Evolutionary conservation across 441 rosid genomes (phyloP), one percentile per base, ranked within the genome.

Genomic region (Croton setiger): DNA sequence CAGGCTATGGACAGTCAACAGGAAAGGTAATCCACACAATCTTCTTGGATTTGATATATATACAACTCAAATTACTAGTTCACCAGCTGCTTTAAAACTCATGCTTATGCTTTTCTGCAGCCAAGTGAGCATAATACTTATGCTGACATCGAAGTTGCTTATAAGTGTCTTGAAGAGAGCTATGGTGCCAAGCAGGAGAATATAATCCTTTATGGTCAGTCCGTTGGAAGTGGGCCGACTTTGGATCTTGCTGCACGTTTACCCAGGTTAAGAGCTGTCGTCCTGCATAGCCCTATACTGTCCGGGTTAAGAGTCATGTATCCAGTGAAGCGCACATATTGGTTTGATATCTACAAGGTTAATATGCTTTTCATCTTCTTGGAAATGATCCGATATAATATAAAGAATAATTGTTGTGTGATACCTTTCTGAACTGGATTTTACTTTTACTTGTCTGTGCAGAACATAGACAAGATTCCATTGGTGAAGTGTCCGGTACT

Each of bases 301-400:
- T 95, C 99, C 0, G 99, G 99, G 35, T 80, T 95, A 61, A 83
- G 99, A 76, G 99, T 95, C 70, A 92, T 95, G 99, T 95, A 90
- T 82, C 93, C 98, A 61, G 97, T 95, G 23, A 92, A 88, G 85
- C 90, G 92, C 56, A 82, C 99, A 15, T 95, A 89, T 77, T 92
- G 98, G 99, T 95, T 95, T 33, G 99, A 92, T 81, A 95, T 95
- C 62, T 95, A 88, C 80, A 95, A 95, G 98, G 99, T 92, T 77
- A 75, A 12, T 23, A 33, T 66, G 49, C 65, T 43, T 64, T 57
- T 56, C 53, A 33, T 44, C 73, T 64, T 23, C 20, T 47, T 45
- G 56, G 31, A 5, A 8, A 55, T 69, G 17, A 18, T 62, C 4
- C 51, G 3, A 35, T 52, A 37, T 43, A 23, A 59, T 64, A 55